Evolutionary conservation across 768 basidiomycete genomes (phyloP), one percentile per base, ranked within the genome.

Genomic region (Plicaturopsis crispa): DNA sequence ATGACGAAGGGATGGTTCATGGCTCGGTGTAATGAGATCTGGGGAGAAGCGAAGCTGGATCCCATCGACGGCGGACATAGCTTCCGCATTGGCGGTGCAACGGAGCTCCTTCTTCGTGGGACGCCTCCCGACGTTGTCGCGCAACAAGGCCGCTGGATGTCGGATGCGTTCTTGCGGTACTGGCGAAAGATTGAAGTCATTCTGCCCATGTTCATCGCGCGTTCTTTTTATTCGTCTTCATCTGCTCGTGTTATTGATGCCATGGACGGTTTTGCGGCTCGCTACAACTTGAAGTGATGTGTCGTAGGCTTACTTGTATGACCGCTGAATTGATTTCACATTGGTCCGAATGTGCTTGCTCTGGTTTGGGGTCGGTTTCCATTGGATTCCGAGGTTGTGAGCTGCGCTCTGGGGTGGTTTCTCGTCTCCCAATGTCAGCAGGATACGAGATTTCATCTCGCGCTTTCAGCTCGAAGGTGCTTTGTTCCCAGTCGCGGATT

Each of bases 101-200:
- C 56, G 0, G 39, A 58, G 23, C 46, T 64, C 4, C 46, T 65
- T 0, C 44, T 62, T 0, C 20, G 18, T 0, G 56, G 59, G 0
- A 42, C 53, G 1, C 48, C 53, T 0, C 62, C 65, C 1, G 53
- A 65, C 4, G 38, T 63, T 0, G 57, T 66, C 1, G 57, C 59
- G 2, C 46, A 50, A 0, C 55, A 54, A 32, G 64, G 63, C 0
- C 41, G 56, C 0, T 69, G 65, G 65, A 52, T 45, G 1, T 61
- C 58, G 0, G 33, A 45, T 5, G 48, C 58, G 6, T 62, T 65
- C 21, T 37, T 63, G 1, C 16, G 42, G 0, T 62, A 59, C 31
- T 62, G 59, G 60, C 11, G 50, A 3, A 28, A 35, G 1, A 48
- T 56, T 8, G 50, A 55, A 14, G 14, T 8, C 10, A 28, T 28